A percentile compares a stretch with the other conserved stretches of the same genome.
phyloP scores from a whole-genome alignment of 352 stramenopile species.

The Phytophthora agathidicida region DNA sequence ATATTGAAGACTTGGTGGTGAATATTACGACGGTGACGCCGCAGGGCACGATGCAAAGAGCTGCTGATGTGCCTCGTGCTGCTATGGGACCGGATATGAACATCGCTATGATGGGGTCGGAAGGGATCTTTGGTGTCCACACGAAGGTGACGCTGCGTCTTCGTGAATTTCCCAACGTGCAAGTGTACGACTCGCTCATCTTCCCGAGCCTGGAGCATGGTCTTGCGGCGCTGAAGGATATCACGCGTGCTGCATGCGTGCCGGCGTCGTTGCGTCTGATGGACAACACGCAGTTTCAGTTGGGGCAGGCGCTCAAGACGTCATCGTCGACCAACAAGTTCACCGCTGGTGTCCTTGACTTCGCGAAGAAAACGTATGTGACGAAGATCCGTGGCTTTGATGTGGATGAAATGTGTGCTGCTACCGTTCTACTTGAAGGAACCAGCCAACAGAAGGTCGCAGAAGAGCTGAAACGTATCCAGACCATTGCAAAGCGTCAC shows the following conservation, averaged over 20 bases:
- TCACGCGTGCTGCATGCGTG: conserved; percentile 65
- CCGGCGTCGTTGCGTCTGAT: conserved; percentile 92
- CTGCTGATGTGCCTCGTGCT: conserved; percentile 69
- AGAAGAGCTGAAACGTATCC: conserved; percentile 59
- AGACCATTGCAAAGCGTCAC: conserved; percentile 73
- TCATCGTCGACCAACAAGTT: conserved; percentile 49
- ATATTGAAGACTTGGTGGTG: conserved; percentile 94
- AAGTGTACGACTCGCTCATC: conserved; percentile 92
- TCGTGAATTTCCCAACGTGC: conserved; percentile 75
- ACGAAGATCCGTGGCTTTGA: conserved; percentile 80
- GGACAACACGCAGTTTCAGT: conserved; percentile 95
- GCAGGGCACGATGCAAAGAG: conserved; percentile 58
- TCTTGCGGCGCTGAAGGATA: conserved; percentile 79
- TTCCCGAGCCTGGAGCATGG: conserved; percentile 88
- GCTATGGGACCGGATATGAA: conserved; percentile 92
- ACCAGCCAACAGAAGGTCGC: conserved; percentile 50
- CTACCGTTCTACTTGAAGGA: conserved; percentile 90
- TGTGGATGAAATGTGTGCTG: conserved; percentile 80
- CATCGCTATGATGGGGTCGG: conserved; percentile 88
- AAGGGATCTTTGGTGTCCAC: conserved; percentile 96
- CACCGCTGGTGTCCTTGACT: conserved; percentile 59
- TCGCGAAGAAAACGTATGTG: conserved; percentile 88
- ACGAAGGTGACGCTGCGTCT: conserved; percentile 94
- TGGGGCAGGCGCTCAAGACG: conserved; percentile 92
- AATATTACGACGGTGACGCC: conserved; percentile 83